Conservation (phyloP, 2,329 filamentous ascomycete genomes). For the Dissoconium aciculare region DNA sequence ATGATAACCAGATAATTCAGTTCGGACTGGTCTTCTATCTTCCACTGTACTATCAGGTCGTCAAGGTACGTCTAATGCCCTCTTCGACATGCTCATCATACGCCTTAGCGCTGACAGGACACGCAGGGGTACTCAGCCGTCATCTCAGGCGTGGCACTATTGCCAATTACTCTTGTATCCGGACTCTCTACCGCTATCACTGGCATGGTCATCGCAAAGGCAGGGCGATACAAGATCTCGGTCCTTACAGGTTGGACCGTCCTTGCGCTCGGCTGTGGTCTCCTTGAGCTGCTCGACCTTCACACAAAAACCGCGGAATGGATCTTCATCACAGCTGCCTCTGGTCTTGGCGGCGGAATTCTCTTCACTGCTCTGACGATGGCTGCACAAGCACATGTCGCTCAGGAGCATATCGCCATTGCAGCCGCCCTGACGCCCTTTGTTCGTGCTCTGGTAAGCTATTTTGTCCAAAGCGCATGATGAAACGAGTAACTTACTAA, state of each 20-base stretch:
- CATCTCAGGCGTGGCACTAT: slow-evolving; percentile 24
- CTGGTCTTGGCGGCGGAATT: slow-evolving; percentile 48
- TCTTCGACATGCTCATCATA: too few species aligned
- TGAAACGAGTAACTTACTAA: too few species aligned
- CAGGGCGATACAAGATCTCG: slow-evolving; percentile 45
- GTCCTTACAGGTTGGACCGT: slow-evolving; percentile 48
- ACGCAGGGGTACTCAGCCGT: slow-evolving; percentile 24
- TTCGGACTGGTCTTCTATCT: slow-evolving; percentile 16
- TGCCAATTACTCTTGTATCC: neutral
- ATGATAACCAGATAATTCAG: slow-evolving; percentile 2
- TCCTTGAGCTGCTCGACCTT: slow-evolving; percentile 36
- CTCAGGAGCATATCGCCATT: slow-evolving; percentile 11
- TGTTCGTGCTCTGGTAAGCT: slow-evolving; percentile 4
- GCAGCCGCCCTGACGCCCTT: slow-evolving; percentile 5
- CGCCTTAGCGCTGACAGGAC: too few species aligned
- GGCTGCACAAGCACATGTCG: slow-evolving; percentile 47
- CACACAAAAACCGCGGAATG: slow-evolving; percentile 39
- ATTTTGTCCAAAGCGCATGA: too few species aligned
- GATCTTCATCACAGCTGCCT: slow-evolving; percentile 46
- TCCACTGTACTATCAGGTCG: slow-evolving; percentile 28
- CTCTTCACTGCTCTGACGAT: slow-evolving; percentile 49
- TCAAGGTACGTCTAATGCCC: slow-evolving; percentile 20
- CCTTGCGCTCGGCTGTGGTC: slow-evolving; percentile 43
- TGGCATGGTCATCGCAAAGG: slow-evolving; percentile 41
- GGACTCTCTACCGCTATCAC: slow-evolving; percentile 39